Evolutionary conservation across 202 grass and related monocot genomes (phyloP).

Genomic region (Digitaria exilis): DNA sequence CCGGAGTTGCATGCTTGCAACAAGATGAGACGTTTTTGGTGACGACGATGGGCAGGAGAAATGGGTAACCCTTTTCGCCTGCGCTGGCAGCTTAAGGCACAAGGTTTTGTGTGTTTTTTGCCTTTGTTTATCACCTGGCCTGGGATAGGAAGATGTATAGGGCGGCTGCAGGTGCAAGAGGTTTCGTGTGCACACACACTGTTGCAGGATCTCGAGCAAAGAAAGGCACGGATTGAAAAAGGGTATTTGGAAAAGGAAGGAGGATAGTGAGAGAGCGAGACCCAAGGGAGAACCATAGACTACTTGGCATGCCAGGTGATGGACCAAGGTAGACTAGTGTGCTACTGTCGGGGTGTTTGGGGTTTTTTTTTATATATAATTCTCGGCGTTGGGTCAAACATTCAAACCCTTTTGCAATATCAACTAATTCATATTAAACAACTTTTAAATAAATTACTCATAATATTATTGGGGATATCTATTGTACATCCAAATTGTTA

Average conservation of each 20-base stretch:
- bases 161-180: slow-evolving; percentile 14
- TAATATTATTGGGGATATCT: neutral
- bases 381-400: neutral
- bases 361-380: neutral
- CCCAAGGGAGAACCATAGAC: neutral
- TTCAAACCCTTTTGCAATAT: neutral
- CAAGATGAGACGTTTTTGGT: slow-evolving; percentile 39
- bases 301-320: neutral
- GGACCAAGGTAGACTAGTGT: neutral
- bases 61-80: slow-evolving; percentile 1
- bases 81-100: slow-evolving; percentile 32
- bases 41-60: slow-evolving; percentile 38
- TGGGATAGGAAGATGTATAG: slow-evolving; percentile 12
- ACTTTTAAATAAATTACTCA: neutral
- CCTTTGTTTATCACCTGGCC: slow-evolving; percentile 19
- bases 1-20: slow-evolving; percentile 44
- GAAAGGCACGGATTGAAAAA: neutral
- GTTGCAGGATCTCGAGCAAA: neutral
- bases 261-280: neutral
- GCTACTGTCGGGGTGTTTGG: neutral
- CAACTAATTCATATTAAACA: neutral
- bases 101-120: neutral
- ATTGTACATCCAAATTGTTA: too few relatives aligned
- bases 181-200: slow-evolving; percentile 43
- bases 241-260: neutral